phyloP scores from a whole-genome alignment of 768 basidiomycete species.

The Obba rivulosa region DNA sequence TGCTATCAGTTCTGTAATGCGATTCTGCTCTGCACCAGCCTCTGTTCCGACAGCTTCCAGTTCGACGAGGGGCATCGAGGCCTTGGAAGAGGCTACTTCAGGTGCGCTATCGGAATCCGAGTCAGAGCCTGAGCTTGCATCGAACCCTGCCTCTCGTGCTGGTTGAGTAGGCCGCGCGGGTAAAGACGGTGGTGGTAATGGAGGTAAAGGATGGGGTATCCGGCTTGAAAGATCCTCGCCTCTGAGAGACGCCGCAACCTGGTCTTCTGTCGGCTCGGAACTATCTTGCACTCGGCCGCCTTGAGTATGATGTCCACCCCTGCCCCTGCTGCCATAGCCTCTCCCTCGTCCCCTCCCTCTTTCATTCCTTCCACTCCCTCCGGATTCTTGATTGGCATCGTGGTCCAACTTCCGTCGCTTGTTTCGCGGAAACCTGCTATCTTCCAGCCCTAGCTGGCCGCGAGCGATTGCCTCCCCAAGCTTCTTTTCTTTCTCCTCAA shows the following conservation, averaged over 20 bases:
- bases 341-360: slow-evolving; percentile 26
- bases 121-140: slow-evolving; percentile 17
- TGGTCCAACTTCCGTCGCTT: slow-evolving; percentile 38
- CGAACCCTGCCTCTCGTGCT: not conserved
- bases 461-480: slow-evolving; percentile 73
- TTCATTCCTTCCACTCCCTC: slow-evolving; percentile 11
- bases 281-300: not conserved
- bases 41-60: slow-evolving; percentile 4
- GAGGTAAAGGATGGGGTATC: slow-evolving; percentile 1
- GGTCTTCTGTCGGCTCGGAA: not conserved
- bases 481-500: slow-evolving; percentile 80
- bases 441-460: slow-evolving; percentile 60
- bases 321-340: slow-evolving; percentile 26
- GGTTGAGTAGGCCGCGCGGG: not conserved
- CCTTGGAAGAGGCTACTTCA: slow-evolving; percentile 55
- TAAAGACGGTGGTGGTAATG: not conserved
- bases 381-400: slow-evolving; percentile 6
- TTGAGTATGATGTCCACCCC: slow-evolving; percentile 12
- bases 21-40: not conserved
- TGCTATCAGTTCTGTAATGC: not conserved
- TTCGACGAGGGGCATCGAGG: slow-evolving; percentile 12
- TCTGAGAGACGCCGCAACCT: not conserved
- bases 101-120: slow-evolving; percentile 38
- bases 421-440: slow-evolving; percentile 33
- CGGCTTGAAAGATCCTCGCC: not conserved